Conservation (phyloP, 1,139 yeast genomes). For the Kodamaea ohmeri region DNA sequence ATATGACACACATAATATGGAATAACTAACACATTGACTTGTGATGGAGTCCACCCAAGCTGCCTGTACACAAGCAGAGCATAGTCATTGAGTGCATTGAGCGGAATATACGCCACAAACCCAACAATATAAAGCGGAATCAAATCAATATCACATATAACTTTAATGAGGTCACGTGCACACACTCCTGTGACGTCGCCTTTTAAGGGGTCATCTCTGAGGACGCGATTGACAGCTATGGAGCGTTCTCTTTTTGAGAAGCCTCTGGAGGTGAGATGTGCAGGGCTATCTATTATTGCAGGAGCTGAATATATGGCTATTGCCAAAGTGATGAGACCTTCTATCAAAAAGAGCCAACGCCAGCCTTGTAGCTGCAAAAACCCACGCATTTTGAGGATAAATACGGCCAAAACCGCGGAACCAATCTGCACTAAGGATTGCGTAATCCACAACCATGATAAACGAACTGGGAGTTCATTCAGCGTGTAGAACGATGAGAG, state of each 20-base stretch:
- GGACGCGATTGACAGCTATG: conserved; percentile 20
- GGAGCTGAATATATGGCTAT: conserved; percentile 18
- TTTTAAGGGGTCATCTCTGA: conserved; percentile 23
- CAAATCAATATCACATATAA: conserved; percentile 19
- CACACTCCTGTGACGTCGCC: conserved; percentile 20
- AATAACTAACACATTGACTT: conserved; percentile 18
- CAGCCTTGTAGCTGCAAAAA: conserved; percentile 40
- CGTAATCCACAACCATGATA: conserved; percentile 23
- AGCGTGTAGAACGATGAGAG: conserved; percentile 28
- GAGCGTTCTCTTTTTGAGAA: conserved; percentile 19
- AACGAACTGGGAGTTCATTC: conserved; percentile 26
- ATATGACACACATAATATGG: conserved; percentile 18
- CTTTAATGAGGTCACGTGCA: conserved; percentile 13
- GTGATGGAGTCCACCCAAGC: conserved; percentile 19
- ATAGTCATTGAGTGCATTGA: conserved; percentile 16
- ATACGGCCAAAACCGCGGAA: conserved; percentile 17
- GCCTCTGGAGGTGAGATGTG: conserved; percentile 35
- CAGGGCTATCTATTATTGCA: conserved; percentile 14
- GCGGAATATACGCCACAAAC: conserved; percentile 17
- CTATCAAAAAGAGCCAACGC: conserved; percentile 73
- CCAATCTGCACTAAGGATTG: conserved; percentile 17
- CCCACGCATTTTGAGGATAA: conserved; percentile 16
- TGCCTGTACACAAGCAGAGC: conserved; percentile 17
- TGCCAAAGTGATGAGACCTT: conserved; percentile 50
- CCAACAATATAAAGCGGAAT: conserved; percentile 21